Percentiles rank a stretch among this genome's conserved stretches.
Evolutionary conservation across 2,329 filamentous ascomycete species (phyloP).

Genomic region (Colletotrichum sp.): DNA sequence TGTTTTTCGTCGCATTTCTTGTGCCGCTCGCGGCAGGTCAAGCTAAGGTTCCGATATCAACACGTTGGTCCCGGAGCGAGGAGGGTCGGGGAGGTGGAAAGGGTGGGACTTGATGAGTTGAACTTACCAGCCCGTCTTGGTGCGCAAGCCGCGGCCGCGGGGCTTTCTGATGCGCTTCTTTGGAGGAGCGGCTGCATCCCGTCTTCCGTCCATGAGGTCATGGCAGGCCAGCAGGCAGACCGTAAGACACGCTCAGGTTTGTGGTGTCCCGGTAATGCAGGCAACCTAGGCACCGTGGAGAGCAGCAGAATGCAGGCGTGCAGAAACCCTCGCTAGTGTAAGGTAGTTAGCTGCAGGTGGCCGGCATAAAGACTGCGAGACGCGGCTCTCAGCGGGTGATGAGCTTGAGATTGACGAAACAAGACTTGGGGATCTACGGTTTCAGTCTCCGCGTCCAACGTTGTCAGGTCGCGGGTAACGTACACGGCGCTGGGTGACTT

Average conservation of each 20-base stretch:
- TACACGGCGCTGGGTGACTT: background rate
- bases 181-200: slow-evolving; percentile 1
- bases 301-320: background rate
- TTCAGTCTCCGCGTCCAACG: background rate
- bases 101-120: background rate
- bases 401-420: background rate
- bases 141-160: slow-evolving; percentile 45
- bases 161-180: slow-evolving; percentile 35
- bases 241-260: background rate
- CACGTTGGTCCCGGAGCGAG: background rate
- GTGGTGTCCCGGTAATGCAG: background rate
- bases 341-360: background rate
- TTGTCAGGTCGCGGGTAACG: background rate
- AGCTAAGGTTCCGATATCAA: slow-evolving; percentile 26
- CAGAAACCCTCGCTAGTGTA: background rate
- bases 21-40: slow-evolving; percentile 49
- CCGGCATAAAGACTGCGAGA: slow-evolving; percentile 4
- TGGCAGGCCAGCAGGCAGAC: background rate
- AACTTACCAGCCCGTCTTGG: slow-evolving; percentile 44
- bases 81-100: background rate
- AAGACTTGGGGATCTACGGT: background rate
- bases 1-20: slow-evolving; percentile 56
- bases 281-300: background rate
- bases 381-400: background rate
- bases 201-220: slow-evolving; percentile 14